Conservation (phyloP, 768 basidiomycete genomes). For the Brasilioporus rufonigricans region DNA sequence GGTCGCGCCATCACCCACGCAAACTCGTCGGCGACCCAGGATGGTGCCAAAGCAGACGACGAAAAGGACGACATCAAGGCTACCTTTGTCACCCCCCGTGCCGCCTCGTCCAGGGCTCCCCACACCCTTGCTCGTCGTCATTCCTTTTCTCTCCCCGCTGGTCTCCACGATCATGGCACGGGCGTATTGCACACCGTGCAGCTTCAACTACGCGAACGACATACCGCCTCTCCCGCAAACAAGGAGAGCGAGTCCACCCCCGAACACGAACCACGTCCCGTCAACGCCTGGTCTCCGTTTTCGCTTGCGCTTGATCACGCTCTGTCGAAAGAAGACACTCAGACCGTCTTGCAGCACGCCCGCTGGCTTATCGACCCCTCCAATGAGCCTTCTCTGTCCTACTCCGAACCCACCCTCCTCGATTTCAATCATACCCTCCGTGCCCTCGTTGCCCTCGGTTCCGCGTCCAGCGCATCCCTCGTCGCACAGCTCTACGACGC, state of each 20-base stretch:
- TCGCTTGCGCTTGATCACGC: conserved; percentile 19
- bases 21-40: conserved; percentile 56
- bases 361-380: conserved; percentile 34
- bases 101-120: conserved; percentile 32
- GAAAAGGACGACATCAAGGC: conserved; percentile 52
- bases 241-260: conserved; percentile 14
- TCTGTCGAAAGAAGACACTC: conserved; percentile 6
- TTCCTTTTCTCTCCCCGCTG: conserved; percentile 53
- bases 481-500: conserved; percentile 70
- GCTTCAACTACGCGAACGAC: conserved; percentile 58
- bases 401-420: conserved; percentile 37
- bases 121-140: conserved; percentile 55
- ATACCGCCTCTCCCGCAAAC: conserved; percentile 40
- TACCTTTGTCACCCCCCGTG: conserved; percentile 31
- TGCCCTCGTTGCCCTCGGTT: conserved; percentile 41
- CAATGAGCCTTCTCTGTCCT: conserved; percentile 27
- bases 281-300: conserved; percentile 22
- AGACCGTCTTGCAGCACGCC: conserved; percentile 14
- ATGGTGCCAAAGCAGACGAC: conserved; percentile 50
- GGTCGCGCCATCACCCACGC: conserved; percentile 74
- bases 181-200: conserved; percentile 65
- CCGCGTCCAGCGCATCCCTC: conserved; percentile 46
- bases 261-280: conserved; percentile 27
- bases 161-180: conserved; percentile 33
- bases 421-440: conserved; percentile 64